Base-by-base conservation (phyloP, 805 yeast genomes). In the Kazachstania psychrophila region DNA sequence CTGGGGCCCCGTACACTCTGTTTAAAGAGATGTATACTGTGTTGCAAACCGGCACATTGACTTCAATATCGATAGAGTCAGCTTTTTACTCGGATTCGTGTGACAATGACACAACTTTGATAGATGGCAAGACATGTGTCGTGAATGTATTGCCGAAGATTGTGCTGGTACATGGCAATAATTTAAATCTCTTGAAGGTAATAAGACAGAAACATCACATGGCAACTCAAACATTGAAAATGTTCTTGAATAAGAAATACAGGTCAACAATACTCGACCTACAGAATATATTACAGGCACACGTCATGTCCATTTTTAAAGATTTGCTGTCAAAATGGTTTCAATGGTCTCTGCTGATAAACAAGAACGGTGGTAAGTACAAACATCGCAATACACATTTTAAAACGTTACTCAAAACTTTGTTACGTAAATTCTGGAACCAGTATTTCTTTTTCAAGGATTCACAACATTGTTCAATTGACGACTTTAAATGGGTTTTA, bases 281-380 rank as follows among this genome's bases (percentile, higher is more conserved):
- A n/a, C n/a, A n/a, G n/a, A n/a, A n/a, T n/a, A n/a, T n/a, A n/a
- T n/a, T n/a, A n/a, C n/a, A n/a, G n/a, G n/a, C n/a, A n/a, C n/a
- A n/a, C n/a, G n/a, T n/a, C n/a, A n/a, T n/a, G n/a, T n/a, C n/a
- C n/a, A n/a, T 30, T 6, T 35, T 35, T 19, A n/a, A 23, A 3
- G 33, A 35, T 22, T n/a, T 35, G 8, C 12, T 25, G 5, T 17
- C 23, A 2, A 35, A 35, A 30, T 35, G 38, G 38, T 18, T 26
- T 20, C 38, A 35, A 15, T 35, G 38, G 38, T 12, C 30, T 9
- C 10, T 12, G 4, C 14, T 30, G 8, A 29, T 35, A 5, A 35
- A 13, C 10, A 4, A 30, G 10, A 35, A 30, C 13, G 38, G 38
- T 6, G 38, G 38, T 6, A n/a, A n/a, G n/a, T n/a, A n/a, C n/a